phyloP scores from a whole-genome alignment of 2,329 filamentous ascomycete species.

The Neoscytalidium dimidiatum region DNA sequence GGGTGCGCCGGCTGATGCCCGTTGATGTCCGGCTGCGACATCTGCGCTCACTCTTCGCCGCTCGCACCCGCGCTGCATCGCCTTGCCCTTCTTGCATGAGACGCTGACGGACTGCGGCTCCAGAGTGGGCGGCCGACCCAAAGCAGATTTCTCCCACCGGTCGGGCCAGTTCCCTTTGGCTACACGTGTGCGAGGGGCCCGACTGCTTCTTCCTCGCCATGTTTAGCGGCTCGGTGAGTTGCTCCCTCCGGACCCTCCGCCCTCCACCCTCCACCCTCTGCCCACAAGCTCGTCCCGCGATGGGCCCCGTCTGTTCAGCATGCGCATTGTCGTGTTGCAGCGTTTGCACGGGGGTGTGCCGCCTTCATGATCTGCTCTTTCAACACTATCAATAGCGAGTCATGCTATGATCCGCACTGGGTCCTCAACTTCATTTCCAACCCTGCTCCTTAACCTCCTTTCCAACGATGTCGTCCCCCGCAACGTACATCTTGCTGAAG shows the following conservation, averaged over 20 bases:
- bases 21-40: background rate
- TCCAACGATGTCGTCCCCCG: conserved; percentile 15
- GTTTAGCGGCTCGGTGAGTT: conserved; percentile 18
- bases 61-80: background rate
- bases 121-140: background rate
- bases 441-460: conserved; percentile 15
- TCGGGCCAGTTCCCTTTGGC: background rate
- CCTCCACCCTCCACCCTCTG: background rate
- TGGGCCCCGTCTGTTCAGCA: background rate
- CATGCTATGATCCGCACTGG: conserved; percentile 16
- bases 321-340: background rate
- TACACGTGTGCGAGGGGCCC: background rate
- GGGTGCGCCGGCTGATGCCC: background rate
- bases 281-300: background rate
- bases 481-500: conserved; percentile 16
- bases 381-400: conserved; percentile 18
- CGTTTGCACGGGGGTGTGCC: background rate
- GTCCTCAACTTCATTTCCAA: conserved; percentile 13
- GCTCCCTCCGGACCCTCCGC: background rate
- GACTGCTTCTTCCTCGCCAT: background rate
- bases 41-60: background rate
- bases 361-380: background rate
- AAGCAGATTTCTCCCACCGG: background rate
- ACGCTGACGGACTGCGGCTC: background rate
- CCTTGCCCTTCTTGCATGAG: background rate